Evolutionary conservation across 768 basidiomycete genomes (phyloP).

Genomic region (Lactarius vividus): DNA sequence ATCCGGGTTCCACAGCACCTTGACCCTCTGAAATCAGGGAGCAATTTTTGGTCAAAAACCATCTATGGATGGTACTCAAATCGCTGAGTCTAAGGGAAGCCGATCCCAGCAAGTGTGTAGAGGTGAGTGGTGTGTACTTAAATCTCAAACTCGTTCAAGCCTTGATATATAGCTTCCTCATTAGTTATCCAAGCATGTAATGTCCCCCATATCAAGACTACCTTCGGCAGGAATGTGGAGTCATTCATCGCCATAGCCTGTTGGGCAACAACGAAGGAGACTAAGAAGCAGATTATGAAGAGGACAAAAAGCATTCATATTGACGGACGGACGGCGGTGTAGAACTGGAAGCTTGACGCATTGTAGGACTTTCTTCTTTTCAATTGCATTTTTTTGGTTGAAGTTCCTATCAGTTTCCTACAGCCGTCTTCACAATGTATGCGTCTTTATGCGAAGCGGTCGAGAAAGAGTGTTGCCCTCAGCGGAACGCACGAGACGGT

Average conservation of each 20-base stretch:
- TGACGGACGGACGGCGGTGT: too few species aligned
- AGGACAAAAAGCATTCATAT: neutral
- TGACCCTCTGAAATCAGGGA: too few species aligned
- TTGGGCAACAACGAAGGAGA: neutral
- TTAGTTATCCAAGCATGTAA: neutral
- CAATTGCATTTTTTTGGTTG: too few species aligned
- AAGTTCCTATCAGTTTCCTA: too few species aligned
- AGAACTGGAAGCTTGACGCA: too few species aligned
- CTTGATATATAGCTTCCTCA: too few species aligned
- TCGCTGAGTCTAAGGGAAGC: neutral
- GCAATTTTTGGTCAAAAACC: neutral
- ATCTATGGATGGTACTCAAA: neutral
- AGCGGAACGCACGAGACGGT: too few species aligned
- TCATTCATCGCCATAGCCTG: neutral
- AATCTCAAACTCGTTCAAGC: neutral
- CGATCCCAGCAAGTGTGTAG: neutral
- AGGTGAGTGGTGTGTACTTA: neutral
- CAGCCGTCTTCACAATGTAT: too few species aligned
- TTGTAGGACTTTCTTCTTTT: too few species aligned
- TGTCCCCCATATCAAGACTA: neutral
- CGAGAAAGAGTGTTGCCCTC: too few species aligned
- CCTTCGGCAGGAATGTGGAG: neutral
- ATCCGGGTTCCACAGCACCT: too few species aligned
- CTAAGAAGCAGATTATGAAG: neutral
- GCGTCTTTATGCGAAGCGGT: too few species aligned